A percentile compares a stretch with the other conserved stretches of the same genome.
These are phyloP conservation scores for Astrephomene gubernaculifera DNA, from an alignment of 139 green algal species.

Conservation along the genomic window DNA sequence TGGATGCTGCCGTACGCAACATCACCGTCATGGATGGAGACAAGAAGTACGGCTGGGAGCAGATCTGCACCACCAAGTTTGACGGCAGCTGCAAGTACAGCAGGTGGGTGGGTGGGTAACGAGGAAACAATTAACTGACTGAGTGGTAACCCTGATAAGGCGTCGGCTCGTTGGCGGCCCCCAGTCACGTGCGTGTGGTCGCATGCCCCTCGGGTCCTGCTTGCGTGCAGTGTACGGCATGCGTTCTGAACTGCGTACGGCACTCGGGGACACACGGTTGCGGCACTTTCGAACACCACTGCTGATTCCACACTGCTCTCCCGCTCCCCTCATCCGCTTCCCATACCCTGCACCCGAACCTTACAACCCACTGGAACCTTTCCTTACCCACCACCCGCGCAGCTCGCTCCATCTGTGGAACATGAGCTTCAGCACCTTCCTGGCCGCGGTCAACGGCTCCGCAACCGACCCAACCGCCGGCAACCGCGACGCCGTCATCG, in stretches of 20 bases:
- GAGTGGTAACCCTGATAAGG: too few relatives aligned
- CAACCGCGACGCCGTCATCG: not conserved
- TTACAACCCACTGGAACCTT: not conserved
- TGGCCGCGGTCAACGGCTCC: constrained; percentile 17
- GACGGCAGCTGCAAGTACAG: constrained; percentile 1
- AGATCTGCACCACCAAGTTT: not conserved
- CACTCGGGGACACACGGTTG: not conserved
- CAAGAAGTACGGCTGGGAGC: not conserved
- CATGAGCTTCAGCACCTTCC: constrained; percentile 22
- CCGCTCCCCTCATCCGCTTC: not conserved
- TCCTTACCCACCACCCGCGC: not conserved
- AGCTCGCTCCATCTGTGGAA: constrained; percentile 29
- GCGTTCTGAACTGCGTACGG: not conserved
- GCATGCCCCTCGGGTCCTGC: not conserved
- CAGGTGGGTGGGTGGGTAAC: not conserved
- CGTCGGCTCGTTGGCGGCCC: too few relatives aligned
- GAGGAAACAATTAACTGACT: too few relatives aligned
- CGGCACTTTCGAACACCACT: not conserved
- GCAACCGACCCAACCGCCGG: constrained; percentile 12
- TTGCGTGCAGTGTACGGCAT: not conserved
- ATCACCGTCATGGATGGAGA: not conserved
- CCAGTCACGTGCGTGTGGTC: too few relatives aligned
- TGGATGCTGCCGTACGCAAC: not conserved
- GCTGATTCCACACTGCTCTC: not conserved
- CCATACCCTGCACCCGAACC: not conserved